Evolutionary conservation across 2,329 filamentous ascomycete species (phyloP), one percentile per base, ranked within the genome.

Genomic region (Furcasterigmium sp.): DNA sequence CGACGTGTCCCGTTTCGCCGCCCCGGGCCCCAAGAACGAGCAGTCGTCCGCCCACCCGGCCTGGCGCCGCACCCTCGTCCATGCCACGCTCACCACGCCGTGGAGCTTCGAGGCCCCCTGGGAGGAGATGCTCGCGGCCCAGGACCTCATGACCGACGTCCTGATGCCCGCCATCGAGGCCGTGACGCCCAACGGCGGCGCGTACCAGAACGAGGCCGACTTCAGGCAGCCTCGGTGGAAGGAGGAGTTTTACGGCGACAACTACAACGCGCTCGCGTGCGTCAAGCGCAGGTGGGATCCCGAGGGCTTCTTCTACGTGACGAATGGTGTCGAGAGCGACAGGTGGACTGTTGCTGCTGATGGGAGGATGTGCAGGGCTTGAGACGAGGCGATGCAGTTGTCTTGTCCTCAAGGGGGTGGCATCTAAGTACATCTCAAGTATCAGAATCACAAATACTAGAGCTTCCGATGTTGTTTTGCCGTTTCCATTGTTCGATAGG

Each of bases 231-330:
- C 64, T 2, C 51, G 69, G 43, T 77, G 62, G 34, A 60, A 72
- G 51, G 52, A 64, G 23, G 58, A 55, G 3, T 76, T 76, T 56
- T 77, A 65, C 51, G 74, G 73, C 2, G 47, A 30, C 2, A 73
- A 74, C 45, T 77, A 76, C 44, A 44, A 53, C 2, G 50, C 48
- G 9, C 51, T 78, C 17, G 42, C 64, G 13, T 26, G 37, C 1
- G 61, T 80, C 23, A 81, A 82, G 66, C 52, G 60, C 26, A 70
- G 65, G 52, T 78, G 70, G 50, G 77, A 78, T 50, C 61, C 68
- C 2, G 42, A 59, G 1, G 53, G 56, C 2, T 45, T 80, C 7
- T 75, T 75, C 28, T 74, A 75, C 41, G 71, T 67, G 10, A 53
- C 52, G 6, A 68, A 64, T n/a, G 69, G 62, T 4, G 75, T 80